Percentiles rank a stretch among this genome's conserved stretches.
phyloP scores from a whole-genome alignment of 768 basidiomycete genomes.

The Hypholoma fasciculare region DNA sequence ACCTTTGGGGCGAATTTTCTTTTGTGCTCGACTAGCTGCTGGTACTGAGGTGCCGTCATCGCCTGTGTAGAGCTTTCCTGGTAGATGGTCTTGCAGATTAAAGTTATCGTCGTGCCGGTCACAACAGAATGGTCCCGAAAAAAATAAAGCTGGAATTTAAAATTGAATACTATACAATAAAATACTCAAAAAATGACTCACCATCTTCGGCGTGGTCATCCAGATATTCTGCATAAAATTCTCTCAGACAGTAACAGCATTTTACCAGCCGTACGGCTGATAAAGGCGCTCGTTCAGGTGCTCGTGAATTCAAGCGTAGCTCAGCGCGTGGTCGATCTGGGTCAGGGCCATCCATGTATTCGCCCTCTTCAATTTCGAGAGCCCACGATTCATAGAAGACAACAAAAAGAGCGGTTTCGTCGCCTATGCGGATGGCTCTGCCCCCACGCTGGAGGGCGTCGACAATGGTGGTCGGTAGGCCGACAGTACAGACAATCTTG shows the following conservation, averaged over 20 bases:
- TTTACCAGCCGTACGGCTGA: conserved; percentile 1
- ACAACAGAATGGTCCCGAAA: conserved; percentile 7
- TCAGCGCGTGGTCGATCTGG: conserved; percentile 12
- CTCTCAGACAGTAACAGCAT: neutral
- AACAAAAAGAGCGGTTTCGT: conserved; percentile 11
- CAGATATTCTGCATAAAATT: conserved; percentile 14
- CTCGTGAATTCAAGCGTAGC: neutral
- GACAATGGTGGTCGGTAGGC: conserved; percentile 12
- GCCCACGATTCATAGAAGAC: conserved; percentile 17
- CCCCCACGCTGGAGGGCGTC: conserved; percentile 19
- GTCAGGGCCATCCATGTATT: neutral
- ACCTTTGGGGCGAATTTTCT: conserved; percentile 9
- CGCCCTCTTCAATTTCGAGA: neutral
- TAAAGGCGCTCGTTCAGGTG: conserved; percentile 7
- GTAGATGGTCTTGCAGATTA: conserved; percentile 1
- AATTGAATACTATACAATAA: neutral
- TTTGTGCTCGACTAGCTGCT: neutral
- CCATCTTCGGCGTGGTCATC: conserved; percentile 13
- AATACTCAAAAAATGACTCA: neutral
- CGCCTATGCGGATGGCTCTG: conserved; percentile 8
- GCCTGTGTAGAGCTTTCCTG: neutral
- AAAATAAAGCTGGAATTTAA: neutral
- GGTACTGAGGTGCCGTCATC: no score
- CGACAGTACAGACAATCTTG: conserved; percentile 18
- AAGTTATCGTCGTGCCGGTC: conserved; percentile 5